A percentile compares a stretch with the other conserved stretches of the same genome.
These are phyloP conservation scores for Verticillium longisporum DNA, from an alignment of 2,329 filamentous ascomycete species.

Conservation along the genomic window DNA sequence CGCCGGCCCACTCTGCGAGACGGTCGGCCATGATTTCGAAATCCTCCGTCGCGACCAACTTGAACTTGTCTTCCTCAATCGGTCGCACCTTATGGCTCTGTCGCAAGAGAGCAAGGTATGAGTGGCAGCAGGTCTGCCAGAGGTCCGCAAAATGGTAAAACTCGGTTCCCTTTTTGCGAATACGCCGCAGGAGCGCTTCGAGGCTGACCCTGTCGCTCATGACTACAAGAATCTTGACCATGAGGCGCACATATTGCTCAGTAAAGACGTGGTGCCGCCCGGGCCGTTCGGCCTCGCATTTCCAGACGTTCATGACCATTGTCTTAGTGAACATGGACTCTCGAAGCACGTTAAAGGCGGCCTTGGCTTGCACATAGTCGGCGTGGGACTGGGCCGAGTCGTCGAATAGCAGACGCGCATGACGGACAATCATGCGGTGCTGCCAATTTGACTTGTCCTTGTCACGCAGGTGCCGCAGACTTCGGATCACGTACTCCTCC, in stretches of 20 bases:
- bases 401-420: slow-evolving; percentile 50
- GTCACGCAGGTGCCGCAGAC: slow-evolving; percentile 44
- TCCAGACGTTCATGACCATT: slow-evolving; percentile 93
- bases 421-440: slow-evolving; percentile 79
- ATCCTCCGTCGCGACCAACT: slow-evolving; percentile 44
- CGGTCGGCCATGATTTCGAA: slow-evolving; percentile 51
- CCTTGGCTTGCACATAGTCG: slow-evolving; percentile 61
- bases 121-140: slow-evolving; percentile 49
- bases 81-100: slow-evolving; percentile 37
- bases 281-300: slow-evolving; percentile 75
- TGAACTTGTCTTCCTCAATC: slow-evolving; percentile 48
- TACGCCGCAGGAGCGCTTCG: slow-evolving; percentile 69
- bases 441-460: slow-evolving; percentile 96
- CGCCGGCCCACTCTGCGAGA: slow-evolving; percentile 47
- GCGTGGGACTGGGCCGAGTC: slow-evolving; percentile 29
- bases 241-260: slow-evolving; percentile 76
- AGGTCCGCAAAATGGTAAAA: slow-evolving; percentile 57
- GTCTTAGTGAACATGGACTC: slow-evolving; percentile 82
- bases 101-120: slow-evolving; percentile 48
- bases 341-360: slow-evolving; percentile 70
- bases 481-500: slow-evolving; percentile 48
- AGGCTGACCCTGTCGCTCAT: slow-evolving; percentile 69
- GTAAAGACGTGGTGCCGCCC: slow-evolving; percentile 92
- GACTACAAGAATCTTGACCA: slow-evolving; percentile 66
- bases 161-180: slow-evolving; percentile 76